Evolutionary conservation across 2,329 filamentous ascomycete species (phyloP).

Genomic region (Xylariaceae sp.): DNA sequence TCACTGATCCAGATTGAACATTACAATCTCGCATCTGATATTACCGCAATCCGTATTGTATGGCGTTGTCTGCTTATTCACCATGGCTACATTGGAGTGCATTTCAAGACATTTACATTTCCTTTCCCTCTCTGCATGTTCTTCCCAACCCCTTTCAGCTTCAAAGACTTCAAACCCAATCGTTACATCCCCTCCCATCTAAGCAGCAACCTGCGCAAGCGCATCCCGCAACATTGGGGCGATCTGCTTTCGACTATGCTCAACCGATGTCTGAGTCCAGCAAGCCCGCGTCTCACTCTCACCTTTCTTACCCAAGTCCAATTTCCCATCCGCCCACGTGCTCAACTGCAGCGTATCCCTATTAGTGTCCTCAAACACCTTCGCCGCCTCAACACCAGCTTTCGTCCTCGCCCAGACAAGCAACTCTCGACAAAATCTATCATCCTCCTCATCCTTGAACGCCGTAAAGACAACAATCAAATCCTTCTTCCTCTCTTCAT

Average conservation of each 20-base stretch:
- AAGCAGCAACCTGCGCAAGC: slow-evolving; percentile 32
- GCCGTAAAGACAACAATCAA: slow-evolving; percentile 67
- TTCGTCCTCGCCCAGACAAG: slow-evolving; percentile 60
- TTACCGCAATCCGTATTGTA: too few relatives aligned
- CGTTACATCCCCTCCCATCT: too few relatives aligned
- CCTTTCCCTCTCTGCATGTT: too few relatives aligned
- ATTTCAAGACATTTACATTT: too few relatives aligned
- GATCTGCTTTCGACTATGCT: slow-evolving; percentile 64
- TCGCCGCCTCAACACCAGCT: slow-evolving; percentile 45
- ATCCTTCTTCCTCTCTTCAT: slow-evolving; percentile 51
- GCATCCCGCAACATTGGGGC: slow-evolving; percentile 61
- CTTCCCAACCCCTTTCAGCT: too few relatives aligned
- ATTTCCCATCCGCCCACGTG: slow-evolving; percentile 46
- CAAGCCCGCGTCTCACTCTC: slow-evolving; percentile 48
- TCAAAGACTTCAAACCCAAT: too few relatives aligned
- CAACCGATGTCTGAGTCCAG: slow-evolving; percentile 64
- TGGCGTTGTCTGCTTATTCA: too few relatives aligned
- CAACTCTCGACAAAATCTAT: slow-evolving; percentile 59
- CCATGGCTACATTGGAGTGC: too few relatives aligned
- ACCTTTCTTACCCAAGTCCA: slow-evolving; percentile 35
- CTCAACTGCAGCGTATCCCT: slow-evolving; percentile 52
- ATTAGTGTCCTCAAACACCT: slow-evolving; percentile 49
- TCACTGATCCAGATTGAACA: too few relatives aligned
- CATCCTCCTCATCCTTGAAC: slow-evolving; percentile 47
- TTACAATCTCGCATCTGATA: too few relatives aligned